These are phyloP conservation scores for Plantago lanceolata DNA, from an alignment of 305 asterid genomes.

Conservation along the genomic window DNA sequence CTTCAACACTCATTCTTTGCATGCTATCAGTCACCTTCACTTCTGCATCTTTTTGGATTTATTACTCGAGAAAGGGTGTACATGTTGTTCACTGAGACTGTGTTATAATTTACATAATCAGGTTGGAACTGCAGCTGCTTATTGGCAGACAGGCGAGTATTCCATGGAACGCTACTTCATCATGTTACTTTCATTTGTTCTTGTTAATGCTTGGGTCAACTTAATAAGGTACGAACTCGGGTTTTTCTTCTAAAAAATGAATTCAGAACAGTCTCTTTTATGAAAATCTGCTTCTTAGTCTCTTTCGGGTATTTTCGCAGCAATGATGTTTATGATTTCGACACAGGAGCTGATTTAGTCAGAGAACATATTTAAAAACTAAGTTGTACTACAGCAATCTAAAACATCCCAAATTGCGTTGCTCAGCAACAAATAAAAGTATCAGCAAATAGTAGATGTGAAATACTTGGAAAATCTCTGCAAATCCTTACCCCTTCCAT, in stretches of 20 bases:
- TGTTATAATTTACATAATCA: conserved; percentile 10
- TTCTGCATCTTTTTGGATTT: neutral
- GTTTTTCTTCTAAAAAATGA: neutral
- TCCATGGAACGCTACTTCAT: conserved; percentile 39
- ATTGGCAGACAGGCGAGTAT: conserved; percentile 45
- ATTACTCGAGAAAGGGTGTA: neutral
- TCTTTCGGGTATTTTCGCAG: conserved; percentile 32
- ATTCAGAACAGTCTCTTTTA: neutral
- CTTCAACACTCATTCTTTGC: no score
- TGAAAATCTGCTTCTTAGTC: conserved; percentile 1
- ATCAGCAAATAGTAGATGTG: no score
- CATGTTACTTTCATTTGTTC: conserved; percentile 42
- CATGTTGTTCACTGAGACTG: neutral
- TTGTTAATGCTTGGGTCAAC: conserved; percentile 56
- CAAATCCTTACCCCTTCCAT: no score
- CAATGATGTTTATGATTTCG: conserved; percentile 74
- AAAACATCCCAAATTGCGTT: no score
- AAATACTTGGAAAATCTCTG: no score
- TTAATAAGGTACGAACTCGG: conserved; percentile 42
- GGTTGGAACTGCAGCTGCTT: conserved; percentile 71
- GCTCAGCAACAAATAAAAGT: no score
- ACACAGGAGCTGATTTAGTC: conserved; percentile 71
- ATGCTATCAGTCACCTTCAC: no score
- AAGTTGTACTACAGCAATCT: no score
- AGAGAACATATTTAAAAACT: no score